These are phyloP conservation scores for Lodderomyces pseudojiufengensis DNA, from an alignment of 1,139 yeast genomes.

Conservation along the genomic window DNA sequence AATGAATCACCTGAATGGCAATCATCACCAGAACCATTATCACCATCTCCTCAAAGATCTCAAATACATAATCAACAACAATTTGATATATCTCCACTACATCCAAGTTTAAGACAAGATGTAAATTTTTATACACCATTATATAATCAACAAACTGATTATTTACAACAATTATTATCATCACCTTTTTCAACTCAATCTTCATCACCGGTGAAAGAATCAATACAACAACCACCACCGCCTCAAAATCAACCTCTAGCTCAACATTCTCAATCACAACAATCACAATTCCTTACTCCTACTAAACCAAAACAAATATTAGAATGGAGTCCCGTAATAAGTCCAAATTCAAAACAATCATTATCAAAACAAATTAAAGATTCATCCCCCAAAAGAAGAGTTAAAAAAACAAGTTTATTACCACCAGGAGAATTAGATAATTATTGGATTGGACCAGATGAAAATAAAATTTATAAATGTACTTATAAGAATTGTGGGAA, in stretches of 20 bases:
- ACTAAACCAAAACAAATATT: slow-evolving; percentile 18
- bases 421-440: slow-evolving; percentile 90
- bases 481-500: slow-evolving; percentile 78
- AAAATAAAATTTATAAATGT: slow-evolving; percentile 66
- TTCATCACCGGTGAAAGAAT: slow-evolving; percentile 26
- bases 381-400: slow-evolving; percentile 40
- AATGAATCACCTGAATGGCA: slow-evolving; percentile 38
- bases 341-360: slow-evolving; percentile 40
- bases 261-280: too few species aligned
- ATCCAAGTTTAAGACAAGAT: slow-evolving; percentile 18
- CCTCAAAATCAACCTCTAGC: not conserved
- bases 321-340: slow-evolving; percentile 56
- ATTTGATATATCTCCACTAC: slow-evolving; percentile 23
- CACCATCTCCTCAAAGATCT: slow-evolving; percentile 30
- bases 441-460: slow-evolving; percentile 78
- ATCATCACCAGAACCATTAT: slow-evolving; percentile 42
- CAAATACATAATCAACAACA: slow-evolving; percentile 11
- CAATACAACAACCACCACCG: slow-evolving; percentile 9
- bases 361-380: slow-evolving; percentile 36
- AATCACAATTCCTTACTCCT: slow-evolving; percentile 25
- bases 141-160: slow-evolving; percentile 16
- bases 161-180: slow-evolving; percentile 16
- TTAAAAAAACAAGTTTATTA: slow-evolving; percentile 64
- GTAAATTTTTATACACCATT: slow-evolving; percentile 37
- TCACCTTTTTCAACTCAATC: slow-evolving; percentile 26